Evolutionary conservation across 2,329 filamentous ascomycete genomes (phyloP).

Genomic region (Thermoascus crustaceus): DNA sequence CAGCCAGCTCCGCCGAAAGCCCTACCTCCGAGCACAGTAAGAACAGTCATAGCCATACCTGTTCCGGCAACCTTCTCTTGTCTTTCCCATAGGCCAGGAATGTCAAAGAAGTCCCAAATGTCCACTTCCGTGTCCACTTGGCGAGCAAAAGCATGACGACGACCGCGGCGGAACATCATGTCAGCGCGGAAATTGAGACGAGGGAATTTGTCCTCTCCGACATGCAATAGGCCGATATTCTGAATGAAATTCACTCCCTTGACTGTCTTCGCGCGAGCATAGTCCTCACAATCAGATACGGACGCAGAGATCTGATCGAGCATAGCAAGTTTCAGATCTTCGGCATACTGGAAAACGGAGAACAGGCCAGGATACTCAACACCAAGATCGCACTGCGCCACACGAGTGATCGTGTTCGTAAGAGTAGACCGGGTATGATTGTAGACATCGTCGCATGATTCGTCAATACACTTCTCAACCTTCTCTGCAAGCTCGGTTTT

Average conservation of each 20-base stretch:
- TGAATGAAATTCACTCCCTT: conserved; percentile 80
- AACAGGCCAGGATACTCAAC: conserved; percentile 82
- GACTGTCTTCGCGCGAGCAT: conserved; percentile 70
- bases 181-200: conserved; percentile 83
- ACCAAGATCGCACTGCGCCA: conserved; percentile 69
- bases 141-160: conserved; percentile 69
- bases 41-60: conserved; percentile 87
- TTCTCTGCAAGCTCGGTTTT: conserved; percentile 71
- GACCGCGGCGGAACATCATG: conserved; percentile 78
- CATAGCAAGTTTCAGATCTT: conserved; percentile 88
- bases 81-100: conserved; percentile 69
- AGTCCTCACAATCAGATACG: conserved; percentile 72
- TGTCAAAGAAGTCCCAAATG: conserved; percentile 87
- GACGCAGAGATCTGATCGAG: conserved; percentile 75
- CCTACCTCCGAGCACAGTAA: conserved; percentile 73
- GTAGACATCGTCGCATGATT: conserved; percentile 78
- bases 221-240: conserved; percentile 75
- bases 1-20: conserved; percentile 78
- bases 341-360: conserved; percentile 81
- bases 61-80: conserved; percentile 94
- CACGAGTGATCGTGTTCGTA: conserved; percentile 63
- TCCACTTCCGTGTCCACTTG: conserved; percentile 85
- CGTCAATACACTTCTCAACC: conserved; percentile 73
- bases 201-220: conserved; percentile 71
- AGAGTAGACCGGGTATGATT: conserved; percentile 70